Evolutionary conservation across 192 early-diverging fungal species (phyloP).

Genomic region (Rhizophagus clarus): DNA sequence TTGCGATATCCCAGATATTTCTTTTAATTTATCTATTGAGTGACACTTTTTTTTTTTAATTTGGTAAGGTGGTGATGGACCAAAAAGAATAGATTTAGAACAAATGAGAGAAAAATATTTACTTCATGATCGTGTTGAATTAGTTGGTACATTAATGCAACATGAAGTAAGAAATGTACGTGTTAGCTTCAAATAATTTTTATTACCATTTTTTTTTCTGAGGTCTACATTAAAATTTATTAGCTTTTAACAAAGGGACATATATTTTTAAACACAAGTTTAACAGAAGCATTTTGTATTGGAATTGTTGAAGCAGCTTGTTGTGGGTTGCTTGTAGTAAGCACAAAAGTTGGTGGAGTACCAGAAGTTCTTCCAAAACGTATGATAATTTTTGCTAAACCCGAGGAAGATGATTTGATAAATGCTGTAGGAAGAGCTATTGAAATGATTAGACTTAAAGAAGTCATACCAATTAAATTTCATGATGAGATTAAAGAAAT

Average conservation of each 20-base stretch:
- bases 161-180: conserved; percentile 80
- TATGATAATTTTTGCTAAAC: conserved; percentile 91
- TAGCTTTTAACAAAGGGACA: conserved; percentile 81
- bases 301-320: conserved; percentile 98
- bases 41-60: no score
- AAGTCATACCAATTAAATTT: conserved; percentile 67
- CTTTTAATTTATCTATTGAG: no score
- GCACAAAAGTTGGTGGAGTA: conserved; percentile 94
- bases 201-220: not conserved
- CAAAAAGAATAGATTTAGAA: conserved; percentile 93
- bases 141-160: conserved; percentile 84
- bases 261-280: conserved; percentile 95
- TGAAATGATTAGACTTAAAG: conserved; percentile 60
- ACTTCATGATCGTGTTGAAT: conserved; percentile 88
- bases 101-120: conserved; percentile 95
- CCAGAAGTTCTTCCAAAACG: conserved; percentile 92
- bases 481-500: conserved; percentile 87
- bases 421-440: conserved; percentile 73
- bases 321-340: conserved; percentile 92
- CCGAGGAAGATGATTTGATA: conserved; percentile 83
- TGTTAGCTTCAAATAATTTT: not conserved
- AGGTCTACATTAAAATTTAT: not conserved
- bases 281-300: conserved; percentile 99
- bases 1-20: no score
- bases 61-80: conserved; percentile 83